Evolutionary conservation across 306 rosid species (phyloP).

Genomic region (Pterocarpus macrocarpus): DNA sequence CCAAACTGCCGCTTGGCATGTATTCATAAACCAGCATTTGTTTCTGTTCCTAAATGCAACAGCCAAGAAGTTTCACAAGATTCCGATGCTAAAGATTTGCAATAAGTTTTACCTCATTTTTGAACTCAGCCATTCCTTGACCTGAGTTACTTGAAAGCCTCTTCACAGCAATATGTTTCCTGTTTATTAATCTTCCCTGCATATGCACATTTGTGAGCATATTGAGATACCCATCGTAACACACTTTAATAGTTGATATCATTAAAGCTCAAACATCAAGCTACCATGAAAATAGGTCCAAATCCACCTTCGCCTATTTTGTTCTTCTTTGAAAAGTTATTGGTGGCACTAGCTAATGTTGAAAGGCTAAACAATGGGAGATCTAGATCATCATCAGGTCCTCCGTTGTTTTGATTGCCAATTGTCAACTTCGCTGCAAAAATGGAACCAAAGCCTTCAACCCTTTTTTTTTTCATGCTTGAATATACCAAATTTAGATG

Average conservation of each 20-base stretch:
- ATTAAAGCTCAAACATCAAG: background rate
- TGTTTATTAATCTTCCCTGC: conserved; percentile 7
- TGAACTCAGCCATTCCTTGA: conserved; percentile 22
- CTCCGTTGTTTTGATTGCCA: too few relatives aligned
- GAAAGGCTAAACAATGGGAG: too few relatives aligned
- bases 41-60: conserved; percentile 24
- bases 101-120: conserved; percentile 6
- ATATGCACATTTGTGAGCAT: background rate
- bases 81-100: conserved; percentile 40
- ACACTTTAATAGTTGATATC: background rate
- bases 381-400: background rate
- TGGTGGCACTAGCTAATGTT: background rate
- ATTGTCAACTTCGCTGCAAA: too few relatives aligned
- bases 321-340: background rate
- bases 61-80: conserved; percentile 31
- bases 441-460: too few relatives aligned
- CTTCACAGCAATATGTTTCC: conserved; percentile 33
- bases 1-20: conserved; percentile 28
- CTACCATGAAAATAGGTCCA: background rate
- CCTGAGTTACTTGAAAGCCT: background rate
- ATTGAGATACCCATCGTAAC: background rate
- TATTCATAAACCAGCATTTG: conserved; percentile 27
- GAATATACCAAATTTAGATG: too few relatives aligned
- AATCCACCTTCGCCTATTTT: conserved; percentile 38
- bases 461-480: too few relatives aligned